phyloP scores from a whole-genome alignment of 257 asterid genomes.

The Forsythia suspensa region DNA sequence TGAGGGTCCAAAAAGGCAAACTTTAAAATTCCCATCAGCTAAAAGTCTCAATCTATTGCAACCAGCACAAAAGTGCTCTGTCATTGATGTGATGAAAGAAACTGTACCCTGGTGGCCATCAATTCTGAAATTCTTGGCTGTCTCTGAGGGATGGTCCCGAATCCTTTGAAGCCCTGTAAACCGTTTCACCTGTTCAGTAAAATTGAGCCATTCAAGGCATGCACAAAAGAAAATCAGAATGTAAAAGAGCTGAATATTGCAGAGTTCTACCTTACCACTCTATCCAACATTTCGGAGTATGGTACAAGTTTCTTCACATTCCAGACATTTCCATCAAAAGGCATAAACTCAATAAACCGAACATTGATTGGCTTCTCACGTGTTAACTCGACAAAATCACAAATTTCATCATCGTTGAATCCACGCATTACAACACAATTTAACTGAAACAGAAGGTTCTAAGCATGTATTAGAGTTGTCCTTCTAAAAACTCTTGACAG shows the following conservation, averaged over 20 bases:
- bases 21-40: constrained; percentile 97
- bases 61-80: constrained; percentile 97
- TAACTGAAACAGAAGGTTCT: constrained; percentile 53
- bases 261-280: constrained; percentile 79
- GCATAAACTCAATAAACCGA: constrained; percentile 97
- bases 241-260: constrained; percentile 15
- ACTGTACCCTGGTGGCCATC: constrained; percentile 87
- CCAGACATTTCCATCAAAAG: constrained; percentile 98
- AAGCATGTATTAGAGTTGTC: constrained; percentile 6
- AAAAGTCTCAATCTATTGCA: constrained; percentile 91
- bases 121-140: constrained; percentile 88
- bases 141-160: constrained; percentile 83
- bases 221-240: constrained; percentile 15
- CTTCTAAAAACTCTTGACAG: background rate
- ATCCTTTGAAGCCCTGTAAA: constrained; percentile 73
- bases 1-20: constrained; percentile 96
- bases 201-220: constrained; percentile 34
- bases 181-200: constrained; percentile 68
- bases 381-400: constrained; percentile 89
- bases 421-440: constrained; percentile 99
- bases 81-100: constrained; percentile 96
- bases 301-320: constrained; percentile 96
- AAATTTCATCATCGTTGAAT: constrained; percentile 93
- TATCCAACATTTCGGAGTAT: constrained; percentile 88
- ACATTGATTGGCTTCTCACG: constrained; percentile 91